Conservation (phyloP, 495 filamentous ascomycete genomes). For the Penicillium fimorum region DNA sequence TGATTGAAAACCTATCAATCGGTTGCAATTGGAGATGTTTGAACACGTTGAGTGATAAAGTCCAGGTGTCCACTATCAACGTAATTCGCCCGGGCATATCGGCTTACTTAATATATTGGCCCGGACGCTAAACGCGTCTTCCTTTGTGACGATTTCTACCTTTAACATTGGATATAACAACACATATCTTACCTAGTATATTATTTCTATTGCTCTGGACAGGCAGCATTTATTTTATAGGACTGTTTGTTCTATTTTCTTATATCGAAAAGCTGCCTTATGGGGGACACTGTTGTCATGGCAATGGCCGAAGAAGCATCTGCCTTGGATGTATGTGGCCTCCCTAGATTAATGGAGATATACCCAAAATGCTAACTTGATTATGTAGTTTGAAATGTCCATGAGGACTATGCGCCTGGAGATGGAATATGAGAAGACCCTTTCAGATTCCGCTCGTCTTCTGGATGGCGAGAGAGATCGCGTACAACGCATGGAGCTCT, state of each 20-base stretch:
- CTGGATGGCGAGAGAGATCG: slow-evolving; percentile 68
- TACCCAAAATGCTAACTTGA: slow-evolving; percentile 13
- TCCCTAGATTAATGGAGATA: not conserved
- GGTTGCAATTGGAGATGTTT: slow-evolving; percentile 11
- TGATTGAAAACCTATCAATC: slow-evolving; percentile 11
- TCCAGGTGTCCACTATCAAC: slow-evolving; percentile 34
- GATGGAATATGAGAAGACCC: slow-evolving; percentile 60
- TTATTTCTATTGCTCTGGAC: not conserved
- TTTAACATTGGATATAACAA: not conserved
- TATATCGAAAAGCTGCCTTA: not conserved
- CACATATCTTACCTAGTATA: not conserved
- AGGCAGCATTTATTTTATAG: not conserved
- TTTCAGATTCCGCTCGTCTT: slow-evolving; percentile 57
- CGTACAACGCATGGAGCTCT: slow-evolving; percentile 59
- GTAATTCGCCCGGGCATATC: slow-evolving; percentile 3
- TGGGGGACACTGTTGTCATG: slow-evolving; percentile 8
- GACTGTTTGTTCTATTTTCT: not conserved
- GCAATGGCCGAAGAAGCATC: slow-evolving; percentile 21
- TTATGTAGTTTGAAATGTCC: slow-evolving; percentile 40
- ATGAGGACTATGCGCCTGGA: slow-evolving; percentile 56
- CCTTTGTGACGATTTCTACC: not conserved
- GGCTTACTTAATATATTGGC: slow-evolving; percentile 8
- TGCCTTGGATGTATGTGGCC: slow-evolving; percentile 29
- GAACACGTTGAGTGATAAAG: slow-evolving; percentile 12
- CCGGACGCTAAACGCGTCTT: slow-evolving; percentile 9